Base-by-base conservation (phyloP, 2,329 filamentous ascomycete species). In the Ramularia collo-cygni region DNA sequence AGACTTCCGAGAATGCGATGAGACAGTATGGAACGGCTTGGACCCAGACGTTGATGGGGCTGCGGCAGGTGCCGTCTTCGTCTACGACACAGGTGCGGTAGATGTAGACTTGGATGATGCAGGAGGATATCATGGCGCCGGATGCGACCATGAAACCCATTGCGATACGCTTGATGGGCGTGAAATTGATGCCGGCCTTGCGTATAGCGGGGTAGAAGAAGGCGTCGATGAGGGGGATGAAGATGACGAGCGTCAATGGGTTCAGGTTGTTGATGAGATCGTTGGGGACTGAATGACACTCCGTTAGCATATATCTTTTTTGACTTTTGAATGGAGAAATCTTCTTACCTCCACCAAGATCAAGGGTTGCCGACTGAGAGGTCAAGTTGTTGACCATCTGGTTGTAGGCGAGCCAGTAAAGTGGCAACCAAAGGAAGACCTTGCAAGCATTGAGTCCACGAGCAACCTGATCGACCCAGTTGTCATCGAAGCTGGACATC, bases 401-500 rank as follows among this genome's bases (percentile, higher is more conserved):
- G 47, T 56, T 59, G 50, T 60, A 89, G 24, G 86, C 82, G 48
- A 75, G 57, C 83, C 24, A 90, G 48, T 69, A 71, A 4, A 71
- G 59, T 1, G 68, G 68, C 38, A 66, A 64, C 55, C 66, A 70
- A 30, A 64, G 48, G 43, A 86, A 85, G 41, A 85, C 81, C 54
- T 80, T 78, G 69, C 83, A 87, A 13, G 82, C 83, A 58, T 70
- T 58, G 31, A 79, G 61, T 12, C 75, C 75, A 35, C 80, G 77
- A 63, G 81, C 81, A 35, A 87, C 68, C 56, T 87, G 81, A 4
- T 84, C 80, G 28, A 87, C 84, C 83, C 84, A 90, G 37, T 77
- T 76, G 51, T 90, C 85, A 47, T 90, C 84, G 52, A 87, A 88
- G 0, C 79, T 83, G 30, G 45, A 48, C 81, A 89, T 88, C 83